These are phyloP conservation scores for Ustilago bromivora DNA, from an alignment of 1,284 basidiomycete genomes.

Conservation along the genomic window DNA sequence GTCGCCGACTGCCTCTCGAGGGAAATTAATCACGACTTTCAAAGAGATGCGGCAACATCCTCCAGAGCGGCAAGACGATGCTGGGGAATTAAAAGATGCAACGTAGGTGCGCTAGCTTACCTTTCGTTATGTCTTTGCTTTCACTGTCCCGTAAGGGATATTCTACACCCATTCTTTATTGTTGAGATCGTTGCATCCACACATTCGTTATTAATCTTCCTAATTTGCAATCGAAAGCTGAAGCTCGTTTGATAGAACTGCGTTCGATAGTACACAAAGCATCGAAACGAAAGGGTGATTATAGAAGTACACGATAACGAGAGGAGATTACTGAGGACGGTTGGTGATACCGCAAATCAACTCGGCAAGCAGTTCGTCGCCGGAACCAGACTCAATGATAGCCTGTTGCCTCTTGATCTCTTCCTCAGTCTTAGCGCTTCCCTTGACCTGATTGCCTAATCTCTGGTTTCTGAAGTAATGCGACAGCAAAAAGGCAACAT, in stretches of 20 bases:
- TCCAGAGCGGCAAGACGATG: background rate
- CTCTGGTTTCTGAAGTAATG: constrained; percentile 61
- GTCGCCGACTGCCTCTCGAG: background rate
- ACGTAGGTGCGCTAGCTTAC: background rate
- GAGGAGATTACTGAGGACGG: constrained; percentile 16
- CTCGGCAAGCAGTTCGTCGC: constrained; percentile 48
- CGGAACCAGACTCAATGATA: constrained; percentile 44
- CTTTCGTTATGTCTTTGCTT: background rate
- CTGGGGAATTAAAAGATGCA: background rate
- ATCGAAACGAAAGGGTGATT: background rate
- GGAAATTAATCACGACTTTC: background rate
- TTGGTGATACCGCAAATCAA: constrained; percentile 49
- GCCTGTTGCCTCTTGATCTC: constrained; percentile 49
- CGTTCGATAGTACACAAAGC: background rate
- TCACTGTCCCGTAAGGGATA: background rate
- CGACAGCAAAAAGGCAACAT: constrained; percentile 66
- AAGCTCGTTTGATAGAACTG: background rate
- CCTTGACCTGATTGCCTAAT: constrained; percentile 24
- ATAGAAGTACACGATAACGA: background rate
- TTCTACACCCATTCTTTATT: background rate
- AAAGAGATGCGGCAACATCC: background rate
- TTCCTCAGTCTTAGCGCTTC: constrained; percentile 27
- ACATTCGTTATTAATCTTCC: background rate
- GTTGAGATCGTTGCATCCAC: background rate
- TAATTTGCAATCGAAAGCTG: constrained; percentile 3